Evolutionary conservation across 1,284 basidiomycete species (phyloP).

Genomic region (Calocybe gambosa): DNA sequence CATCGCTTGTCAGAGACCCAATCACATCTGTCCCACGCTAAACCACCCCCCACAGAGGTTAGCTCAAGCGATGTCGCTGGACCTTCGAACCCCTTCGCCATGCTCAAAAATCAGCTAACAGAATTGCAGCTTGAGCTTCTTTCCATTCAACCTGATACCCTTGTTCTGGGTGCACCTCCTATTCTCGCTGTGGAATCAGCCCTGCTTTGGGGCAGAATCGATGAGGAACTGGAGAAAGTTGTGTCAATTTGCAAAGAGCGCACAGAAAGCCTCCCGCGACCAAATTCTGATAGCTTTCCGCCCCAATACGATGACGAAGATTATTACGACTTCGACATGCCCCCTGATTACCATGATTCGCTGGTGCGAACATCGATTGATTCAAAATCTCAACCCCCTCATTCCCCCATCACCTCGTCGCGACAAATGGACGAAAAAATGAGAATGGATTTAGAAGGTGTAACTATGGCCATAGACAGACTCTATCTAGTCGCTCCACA

Average conservation of each 20-base stretch:
- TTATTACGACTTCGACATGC: constrained; percentile 35
- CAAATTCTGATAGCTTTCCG: constrained; percentile 43
- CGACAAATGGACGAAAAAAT: constrained; percentile 54
- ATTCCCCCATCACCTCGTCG: constrained; percentile 17
- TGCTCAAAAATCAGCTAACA: constrained; percentile 61
- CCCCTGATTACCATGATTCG: constrained; percentile 55
- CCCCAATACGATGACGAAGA: constrained; percentile 61
- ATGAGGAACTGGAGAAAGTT: constrained; percentile 66
- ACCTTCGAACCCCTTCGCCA: constrained; percentile 45
- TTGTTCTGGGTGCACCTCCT: constrained; percentile 35
- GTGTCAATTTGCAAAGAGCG: constrained; percentile 59
- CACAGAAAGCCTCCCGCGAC: constrained; percentile 29
- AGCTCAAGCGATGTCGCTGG: constrained; percentile 23
- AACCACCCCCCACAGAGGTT: constrained; percentile 14
- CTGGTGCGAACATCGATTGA: constrained; percentile 27
- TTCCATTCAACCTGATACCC: constrained; percentile 29
- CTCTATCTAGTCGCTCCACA: constrained; percentile 80
- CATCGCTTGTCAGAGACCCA: constrained; percentile 48
- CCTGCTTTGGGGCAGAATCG: constrained; percentile 69
- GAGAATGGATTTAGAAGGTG: constrained; percentile 74
- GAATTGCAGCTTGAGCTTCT: constrained; percentile 57
- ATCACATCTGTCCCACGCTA: constrained; percentile 16
- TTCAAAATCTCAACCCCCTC: constrained; percentile 26
- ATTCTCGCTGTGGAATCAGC: constrained; percentile 55
- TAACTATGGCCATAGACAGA: constrained; percentile 82